Percentiles rank a stretch among this genome's conserved stretches.
Evolutionary conservation across 2,329 filamentous ascomycete species (phyloP).

Genomic region (Sarocladium brachiariae): DNA sequence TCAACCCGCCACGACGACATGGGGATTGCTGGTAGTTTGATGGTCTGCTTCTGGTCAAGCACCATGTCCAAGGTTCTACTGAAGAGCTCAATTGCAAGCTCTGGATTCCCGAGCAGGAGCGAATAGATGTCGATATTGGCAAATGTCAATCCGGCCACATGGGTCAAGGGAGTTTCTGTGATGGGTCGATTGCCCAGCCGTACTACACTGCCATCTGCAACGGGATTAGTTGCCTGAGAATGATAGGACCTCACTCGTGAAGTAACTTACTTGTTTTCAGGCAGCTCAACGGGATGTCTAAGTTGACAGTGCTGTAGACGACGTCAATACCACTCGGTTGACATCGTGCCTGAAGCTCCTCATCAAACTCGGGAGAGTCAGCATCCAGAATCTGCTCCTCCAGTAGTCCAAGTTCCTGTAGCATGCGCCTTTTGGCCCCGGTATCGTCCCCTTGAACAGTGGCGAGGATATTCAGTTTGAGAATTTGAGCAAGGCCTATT

Average conservation of each 20-base stretch:
- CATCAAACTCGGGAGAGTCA: constrained; percentile 26
- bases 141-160: not conserved
- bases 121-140: not conserved
- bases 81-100: not conserved
- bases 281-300: not conserved
- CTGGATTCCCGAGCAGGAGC: not conserved
- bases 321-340: constrained; percentile 30
- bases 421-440: constrained; percentile 27
- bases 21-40: not conserved
- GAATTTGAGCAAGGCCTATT: constrained; percentile 30
- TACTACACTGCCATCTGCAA: not conserved
- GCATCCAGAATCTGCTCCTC: constrained; percentile 31
- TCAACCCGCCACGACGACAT: not conserved
- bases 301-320: constrained; percentile 35
- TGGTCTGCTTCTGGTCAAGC: not conserved
- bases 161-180: not conserved
- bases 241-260: no score
- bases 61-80: not conserved
- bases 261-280: not conserved
- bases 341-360: not conserved
- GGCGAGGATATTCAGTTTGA: constrained; percentile 34
- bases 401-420: constrained; percentile 29
- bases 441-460: constrained; percentile 27
- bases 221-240: no score
- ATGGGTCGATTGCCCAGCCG: not conserved